Evolutionary conservation across 1,139 yeast genomes (phyloP).

Genomic region (Pichia inconspicua): DNA sequence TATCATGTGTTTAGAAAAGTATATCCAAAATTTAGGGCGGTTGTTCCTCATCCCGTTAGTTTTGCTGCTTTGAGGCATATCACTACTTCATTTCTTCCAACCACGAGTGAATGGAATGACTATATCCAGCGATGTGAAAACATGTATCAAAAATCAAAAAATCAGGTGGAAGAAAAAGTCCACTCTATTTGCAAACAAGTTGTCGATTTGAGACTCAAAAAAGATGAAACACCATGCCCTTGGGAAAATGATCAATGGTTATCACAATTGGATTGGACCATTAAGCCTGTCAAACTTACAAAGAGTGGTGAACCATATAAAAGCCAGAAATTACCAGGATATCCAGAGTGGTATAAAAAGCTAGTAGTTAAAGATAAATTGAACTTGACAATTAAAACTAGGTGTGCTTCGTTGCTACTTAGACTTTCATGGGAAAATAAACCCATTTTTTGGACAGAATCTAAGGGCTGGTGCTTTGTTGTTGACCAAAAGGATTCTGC

Average conservation of each 20-base stretch:
- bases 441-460: constrained; percentile 69
- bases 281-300: constrained; percentile 50
- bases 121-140: constrained; percentile 66
- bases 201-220: constrained; percentile 29
- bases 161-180: constrained; percentile 52
- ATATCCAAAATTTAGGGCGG: constrained; percentile 56
- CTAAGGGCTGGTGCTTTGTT: constrained; percentile 84
- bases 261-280: constrained; percentile 80
- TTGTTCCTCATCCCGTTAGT: constrained; percentile 91
- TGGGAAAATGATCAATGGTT: constrained; percentile 75
- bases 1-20: constrained; percentile 60
- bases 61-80: constrained; percentile 79
- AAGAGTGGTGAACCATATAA: constrained; percentile 74
- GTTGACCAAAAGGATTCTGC: constrained; percentile 37
- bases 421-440: constrained; percentile 79
- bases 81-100: constrained; percentile 74
- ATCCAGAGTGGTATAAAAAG: constrained; percentile 88
- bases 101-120: constrained; percentile 63
- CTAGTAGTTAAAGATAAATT: constrained; percentile 49
- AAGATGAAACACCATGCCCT: constrained; percentile 30
- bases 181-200: constrained; percentile 54
- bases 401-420: constrained; percentile 70
- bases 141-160: constrained; percentile 52
- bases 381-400: constrained; percentile 60
- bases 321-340: constrained; percentile 78